Base-by-base conservation (phyloP, 2,329 filamentous ascomycete species). In the Trichoderma sp. region DNA sequence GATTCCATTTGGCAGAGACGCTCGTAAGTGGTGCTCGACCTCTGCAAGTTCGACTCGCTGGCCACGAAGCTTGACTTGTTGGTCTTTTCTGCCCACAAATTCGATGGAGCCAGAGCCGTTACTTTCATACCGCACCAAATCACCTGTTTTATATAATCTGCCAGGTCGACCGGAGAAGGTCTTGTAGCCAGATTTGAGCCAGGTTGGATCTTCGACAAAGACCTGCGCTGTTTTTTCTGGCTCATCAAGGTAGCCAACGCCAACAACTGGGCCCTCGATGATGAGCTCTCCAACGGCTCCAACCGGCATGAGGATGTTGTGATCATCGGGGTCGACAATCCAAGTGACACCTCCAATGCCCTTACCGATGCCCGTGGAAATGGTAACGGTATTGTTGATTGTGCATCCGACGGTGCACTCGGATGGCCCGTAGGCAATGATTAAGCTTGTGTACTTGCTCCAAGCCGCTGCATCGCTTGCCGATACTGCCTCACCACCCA, bases 41-140 rank as follows among this genome's bases (percentile, higher is more conserved):
- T 86, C 84, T 1, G 82, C 81, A 24, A 89, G 81, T 77, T 89
- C 91, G 63, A 90, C 85, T 66, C 89, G 81, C 71, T 87, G 89
- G 30, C 91, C 91, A 13, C 84, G 82, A 32, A 91, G 79, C 77
- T 92, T 92, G 66, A 90, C 85, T 76, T 90, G 89, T n/a, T 85
- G 85, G 73, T 91, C 90, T 72, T 88, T 89, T 59, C 90, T 83
- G 18, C 89, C 88, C 49, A 89, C 80, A 70, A 87, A 89, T 10
- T 84, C 77, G 49, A 90, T 83, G 7, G 81, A 82, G 0, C 85
- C 85, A 43, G 87, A 83, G 1, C 84, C 83, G 60, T 89, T 83
- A 0, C 78, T 75, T 54, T 86, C 81, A 66, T 88, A 87, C 30
- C 80, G 81, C 1, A 85, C 87, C 0, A 89, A 78, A 71, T 90